Base-by-base conservation (phyloP, 352 stramenopile species). In the Pythium diclinum region DNA sequence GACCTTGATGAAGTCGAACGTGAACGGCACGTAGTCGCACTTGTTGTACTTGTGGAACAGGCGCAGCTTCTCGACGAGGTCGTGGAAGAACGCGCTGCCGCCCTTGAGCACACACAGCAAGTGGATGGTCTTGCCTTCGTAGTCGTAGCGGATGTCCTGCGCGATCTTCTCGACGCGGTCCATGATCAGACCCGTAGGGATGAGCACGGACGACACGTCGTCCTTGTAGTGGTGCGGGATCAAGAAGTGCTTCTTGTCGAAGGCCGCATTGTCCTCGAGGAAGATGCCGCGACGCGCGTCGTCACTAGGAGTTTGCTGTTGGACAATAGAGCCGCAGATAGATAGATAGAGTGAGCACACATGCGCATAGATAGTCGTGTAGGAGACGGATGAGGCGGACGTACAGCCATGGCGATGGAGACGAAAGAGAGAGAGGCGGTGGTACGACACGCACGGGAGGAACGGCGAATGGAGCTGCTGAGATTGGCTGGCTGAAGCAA, bases 1-100 rank as follows among this genome's bases (percentile, higher is more conserved):
- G 57, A 97, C 93, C 53, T 89, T 84, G 70, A 98, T 88, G 62
- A 98, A 98, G 75, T 98, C 94, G 71, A 97, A 98, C 34, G 82
- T 94, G 76, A 96, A 99, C 46, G 84, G 84, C 61, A 97, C 87
- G 75, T 95, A 89, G 65, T 87, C 68, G 78, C 79, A 92, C 73
- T 89, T 82, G 74, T 92, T 91, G 77, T 91, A 91, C 81, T 93
- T 93, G 76, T 93, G 82, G 66, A 91, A 89, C 11, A 93, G 71
- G 1, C 83, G 82, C 56, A 94, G 69, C 61, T 94, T 90, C 69
- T 91, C 82, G 25, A 96, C 81, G 28, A 96, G 81, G 52, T 92
- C 77, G 59, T 96, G 82, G 74, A 97, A 97, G 75, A 97, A 97
- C 61, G 87, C 84, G 60, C 74, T 93, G 55, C 88, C 87, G 57